Conservation (phyloP, 352 stramenopile genomes). For the Globisporangium iwayamae region DNA sequence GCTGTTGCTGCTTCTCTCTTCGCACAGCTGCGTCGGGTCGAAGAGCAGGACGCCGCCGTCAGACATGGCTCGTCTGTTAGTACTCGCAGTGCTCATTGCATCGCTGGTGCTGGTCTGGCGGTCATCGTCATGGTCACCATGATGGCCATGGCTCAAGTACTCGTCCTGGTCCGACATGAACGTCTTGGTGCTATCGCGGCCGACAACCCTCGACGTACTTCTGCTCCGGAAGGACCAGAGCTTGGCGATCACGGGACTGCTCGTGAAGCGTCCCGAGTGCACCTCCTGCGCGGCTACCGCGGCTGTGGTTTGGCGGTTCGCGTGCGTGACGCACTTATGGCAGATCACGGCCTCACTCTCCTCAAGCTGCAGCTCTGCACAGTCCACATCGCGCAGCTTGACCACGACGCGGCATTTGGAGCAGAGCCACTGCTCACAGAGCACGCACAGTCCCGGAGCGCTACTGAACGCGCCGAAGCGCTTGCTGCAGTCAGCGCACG, state of each 20-base stretch:
- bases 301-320: slow-evolving; percentile 21
- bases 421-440: slow-evolving; percentile 36
- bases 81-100: not conserved
- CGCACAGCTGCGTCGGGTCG: slow-evolving; percentile 8
- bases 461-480: slow-evolving; percentile 30
- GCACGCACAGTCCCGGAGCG: slow-evolving; percentile 22
- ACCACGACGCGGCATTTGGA: slow-evolving; percentile 34
- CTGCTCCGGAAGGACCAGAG: slow-evolving; percentile 4
- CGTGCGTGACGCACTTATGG: slow-evolving; percentile 27
- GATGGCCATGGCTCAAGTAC: not conserved
- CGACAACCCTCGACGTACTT: not conserved
- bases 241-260: not conserved
- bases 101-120: not conserved
- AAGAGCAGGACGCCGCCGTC: slow-evolving; percentile 9
- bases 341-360: slow-evolving; percentile 29
- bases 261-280: slow-evolving; percentile 16
- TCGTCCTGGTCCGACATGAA: not conserved
- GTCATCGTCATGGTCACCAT: not conserved
- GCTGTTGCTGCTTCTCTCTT: no score
- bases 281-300: slow-evolving; percentile 31
- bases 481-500: slow-evolving; percentile 17
- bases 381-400: slow-evolving; percentile 25
- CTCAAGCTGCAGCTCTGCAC: slow-evolving; percentile 25
- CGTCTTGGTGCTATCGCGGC: not conserved
- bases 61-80: not conserved